phyloP scores from a whole-genome alignment of 192 early-diverging fungal genomes.

The Spizellomyces punctatus region DNA sequence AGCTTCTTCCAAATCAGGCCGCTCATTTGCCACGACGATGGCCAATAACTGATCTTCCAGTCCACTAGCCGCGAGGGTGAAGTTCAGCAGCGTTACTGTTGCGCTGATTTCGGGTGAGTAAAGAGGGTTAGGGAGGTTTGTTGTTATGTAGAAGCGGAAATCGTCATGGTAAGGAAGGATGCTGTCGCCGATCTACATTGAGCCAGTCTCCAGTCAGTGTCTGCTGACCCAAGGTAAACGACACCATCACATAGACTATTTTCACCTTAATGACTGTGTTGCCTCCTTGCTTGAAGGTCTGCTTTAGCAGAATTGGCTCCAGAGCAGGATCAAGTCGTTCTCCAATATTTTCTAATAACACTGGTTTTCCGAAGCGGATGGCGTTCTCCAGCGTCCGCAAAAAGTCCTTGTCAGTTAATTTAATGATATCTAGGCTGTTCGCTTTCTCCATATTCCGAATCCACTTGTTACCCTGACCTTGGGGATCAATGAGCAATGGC shows the following conservation, averaged over 20 bases:
- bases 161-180: conserved; percentile 67
- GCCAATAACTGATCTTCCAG: conserved; percentile 64
- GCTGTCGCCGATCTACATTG: conserved; percentile 50
- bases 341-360: conserved; percentile 59
- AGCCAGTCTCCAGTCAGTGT: background rate
- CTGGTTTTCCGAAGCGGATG: conserved; percentile 65
- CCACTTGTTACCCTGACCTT: conserved; percentile 70
- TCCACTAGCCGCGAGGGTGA: conserved; percentile 61
- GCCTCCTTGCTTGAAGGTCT: conserved; percentile 65
- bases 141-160: conserved; percentile 64
- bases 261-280: conserved; percentile 54
- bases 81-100: conserved; percentile 63
- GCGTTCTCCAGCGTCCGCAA: conserved; percentile 63
- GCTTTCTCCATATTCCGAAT: conserved; percentile 69
- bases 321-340: conserved; percentile 63
- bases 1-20: conserved; percentile 65
- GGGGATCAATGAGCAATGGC: conserved; percentile 66
- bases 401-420: conserved; percentile 63
- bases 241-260: background rate
- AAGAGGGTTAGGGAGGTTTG: conserved; percentile 63
- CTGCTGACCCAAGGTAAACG: background rate
- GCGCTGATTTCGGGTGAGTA: conserved; percentile 63
- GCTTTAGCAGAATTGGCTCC: conserved; percentile 58
- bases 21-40: conserved; percentile 61
- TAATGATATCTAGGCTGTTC: conserved; percentile 59